These are phyloP conservation scores for Aspergillus sparsus DNA, from an alignment of 495 filamentous ascomycete genomes.

Conservation along the genomic window DNA sequence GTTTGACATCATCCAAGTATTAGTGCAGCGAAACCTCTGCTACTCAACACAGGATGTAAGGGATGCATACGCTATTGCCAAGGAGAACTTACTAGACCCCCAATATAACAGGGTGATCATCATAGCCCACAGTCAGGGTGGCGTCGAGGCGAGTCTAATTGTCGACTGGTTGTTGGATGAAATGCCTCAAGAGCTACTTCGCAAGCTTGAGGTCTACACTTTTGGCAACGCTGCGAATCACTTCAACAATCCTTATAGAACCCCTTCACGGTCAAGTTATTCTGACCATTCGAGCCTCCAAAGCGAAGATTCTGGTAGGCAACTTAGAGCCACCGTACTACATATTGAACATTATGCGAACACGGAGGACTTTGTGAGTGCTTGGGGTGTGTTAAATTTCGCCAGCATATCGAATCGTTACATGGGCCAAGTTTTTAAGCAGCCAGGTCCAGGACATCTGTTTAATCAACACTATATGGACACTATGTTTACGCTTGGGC, in stretches of 20 bases:
- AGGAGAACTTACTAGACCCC: constrained; percentile 36
- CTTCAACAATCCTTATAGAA: constrained; percentile 73
- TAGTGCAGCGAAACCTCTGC: constrained; percentile 73
- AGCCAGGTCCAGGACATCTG: constrained; percentile 66
- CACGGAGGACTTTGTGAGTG: constrained; percentile 70
- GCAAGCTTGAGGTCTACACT: constrained; percentile 79
- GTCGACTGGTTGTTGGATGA: constrained; percentile 81
- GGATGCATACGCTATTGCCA: constrained; percentile 33
- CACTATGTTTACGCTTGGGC: constrained; percentile 64
- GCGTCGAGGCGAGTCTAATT: constrained; percentile 71
- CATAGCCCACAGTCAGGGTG: constrained; percentile 81
- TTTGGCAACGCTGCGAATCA: constrained; percentile 86
- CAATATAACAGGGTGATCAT: constrained; percentile 71
- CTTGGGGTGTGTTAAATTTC: constrained; percentile 75
- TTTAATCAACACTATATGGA: constrained; percentile 81
- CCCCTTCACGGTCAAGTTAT: not conserved
- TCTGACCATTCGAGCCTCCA: not conserved
- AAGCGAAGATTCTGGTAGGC: not conserved
- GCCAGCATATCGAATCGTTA: constrained; percentile 54
- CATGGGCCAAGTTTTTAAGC: constrained; percentile 74
- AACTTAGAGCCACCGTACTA: constrained; percentile 46
- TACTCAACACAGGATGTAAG: constrained; percentile 74
- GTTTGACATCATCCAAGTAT: constrained; percentile 74
- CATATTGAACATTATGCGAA: constrained; percentile 89
- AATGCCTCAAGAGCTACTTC: constrained; percentile 63